These are phyloP conservation scores for Fistulinella cinereoalba DNA, from an alignment of 1,284 basidiomycete species.

Conservation along the genomic window DNA sequence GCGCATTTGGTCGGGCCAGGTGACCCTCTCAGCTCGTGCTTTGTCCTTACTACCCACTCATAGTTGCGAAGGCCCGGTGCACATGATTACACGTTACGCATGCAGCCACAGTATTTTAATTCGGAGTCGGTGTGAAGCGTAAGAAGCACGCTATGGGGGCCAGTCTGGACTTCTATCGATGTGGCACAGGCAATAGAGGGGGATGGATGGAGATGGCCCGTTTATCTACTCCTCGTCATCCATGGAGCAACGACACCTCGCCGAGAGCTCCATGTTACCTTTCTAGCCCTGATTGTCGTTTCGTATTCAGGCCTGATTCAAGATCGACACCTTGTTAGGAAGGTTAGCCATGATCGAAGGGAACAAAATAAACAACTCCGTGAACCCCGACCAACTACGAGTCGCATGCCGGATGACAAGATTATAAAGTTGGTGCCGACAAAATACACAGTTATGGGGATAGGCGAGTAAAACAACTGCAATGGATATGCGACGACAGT, in stretches of 20 bases:
- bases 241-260: slow-evolving; percentile 1
- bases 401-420: slow-evolving; percentile 6
- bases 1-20: background rate
- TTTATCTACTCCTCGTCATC: slow-evolving; percentile 2
- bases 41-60: slow-evolving; percentile 14
- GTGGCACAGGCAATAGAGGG: slow-evolving; percentile 6
- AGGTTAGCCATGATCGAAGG: slow-evolving; percentile 10
- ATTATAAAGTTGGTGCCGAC: slow-evolving; percentile 6
- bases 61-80: slow-evolving; percentile 5
- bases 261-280: background rate
- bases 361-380: slow-evolving; percentile 15
- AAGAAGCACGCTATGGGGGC: slow-evolving; percentile 7
- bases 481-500: slow-evolving; percentile 11
- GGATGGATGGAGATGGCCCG: background rate
- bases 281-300: slow-evolving; percentile 17
- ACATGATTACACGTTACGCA: slow-evolving; percentile 12
- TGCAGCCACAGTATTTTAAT: slow-evolving; percentile 23
- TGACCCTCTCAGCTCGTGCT: slow-evolving; percentile 1
- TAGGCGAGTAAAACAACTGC: slow-evolving; percentile 11
- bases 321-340: slow-evolving; percentile 19
- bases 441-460: slow-evolving; percentile 17
- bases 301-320: background rate
- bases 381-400: slow-evolving; percentile 15
- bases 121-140: slow-evolving; percentile 5
- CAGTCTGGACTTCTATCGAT: slow-evolving; percentile 4